Conservation (phyloP, 2,329 filamentous ascomycete genomes). For the Colletotrichum tropicicola region DNA sequence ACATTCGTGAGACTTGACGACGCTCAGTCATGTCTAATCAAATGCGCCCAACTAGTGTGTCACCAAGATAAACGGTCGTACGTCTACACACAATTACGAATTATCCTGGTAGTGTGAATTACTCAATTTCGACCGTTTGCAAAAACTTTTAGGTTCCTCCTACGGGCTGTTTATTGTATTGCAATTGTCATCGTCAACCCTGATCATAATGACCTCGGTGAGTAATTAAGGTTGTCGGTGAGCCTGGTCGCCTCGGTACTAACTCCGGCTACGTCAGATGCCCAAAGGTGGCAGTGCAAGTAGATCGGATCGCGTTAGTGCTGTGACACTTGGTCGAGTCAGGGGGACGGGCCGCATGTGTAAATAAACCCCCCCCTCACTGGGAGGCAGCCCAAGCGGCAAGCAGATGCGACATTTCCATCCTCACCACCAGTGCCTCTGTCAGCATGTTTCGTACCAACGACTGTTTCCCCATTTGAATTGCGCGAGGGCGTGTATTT, state of each 20-base stretch:
- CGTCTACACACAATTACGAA: too few relatives aligned
- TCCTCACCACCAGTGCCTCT: background rate
- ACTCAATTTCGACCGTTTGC: too few relatives aligned
- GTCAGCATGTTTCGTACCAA: background rate
- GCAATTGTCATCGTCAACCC: too few relatives aligned
- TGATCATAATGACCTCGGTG: background rate
- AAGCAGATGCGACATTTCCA: background rate
- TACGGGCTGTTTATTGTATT: too few relatives aligned
- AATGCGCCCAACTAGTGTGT: too few relatives aligned
- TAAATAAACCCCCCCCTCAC: slow-evolving; percentile 29
- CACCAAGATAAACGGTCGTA: too few relatives aligned
- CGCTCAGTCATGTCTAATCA: too few relatives aligned
- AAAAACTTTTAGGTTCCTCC: too few relatives aligned
- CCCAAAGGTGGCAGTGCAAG: slow-evolving; percentile 25
- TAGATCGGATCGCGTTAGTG: slow-evolving; percentile 23
- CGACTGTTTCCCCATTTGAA: background rate
- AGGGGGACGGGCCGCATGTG: background rate
- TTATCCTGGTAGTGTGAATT: too few relatives aligned
- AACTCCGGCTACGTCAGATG: slow-evolving; percentile 1
- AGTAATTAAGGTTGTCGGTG: slow-evolving; percentile 12
- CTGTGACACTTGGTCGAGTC: slow-evolving; percentile 4
- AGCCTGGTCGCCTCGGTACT: background rate
- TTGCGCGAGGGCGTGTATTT: background rate
- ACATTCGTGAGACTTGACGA: too few relatives aligned
- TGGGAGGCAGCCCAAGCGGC: slow-evolving; percentile 19